phyloP scores from a whole-genome alignment of 2,329 filamentous ascomycete genomes.

The Amauroascus niger region DNA sequence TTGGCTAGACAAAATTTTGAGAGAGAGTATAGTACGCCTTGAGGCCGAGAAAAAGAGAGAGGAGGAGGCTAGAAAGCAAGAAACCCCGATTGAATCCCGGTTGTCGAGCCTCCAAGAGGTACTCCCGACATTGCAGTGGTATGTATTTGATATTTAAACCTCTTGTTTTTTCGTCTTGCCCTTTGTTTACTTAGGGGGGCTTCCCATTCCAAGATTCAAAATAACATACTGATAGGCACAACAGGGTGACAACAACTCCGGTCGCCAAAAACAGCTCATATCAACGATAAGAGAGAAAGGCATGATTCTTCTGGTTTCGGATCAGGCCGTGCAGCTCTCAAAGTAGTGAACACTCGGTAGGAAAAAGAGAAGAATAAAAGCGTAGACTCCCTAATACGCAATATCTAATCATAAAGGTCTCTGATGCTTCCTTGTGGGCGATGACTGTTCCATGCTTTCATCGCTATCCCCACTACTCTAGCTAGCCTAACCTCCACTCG shows the following conservation, averaged over 20 bases:
- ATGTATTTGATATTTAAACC: neutral
- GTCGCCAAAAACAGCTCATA: neutral
- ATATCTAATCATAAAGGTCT: too few relatives aligned
- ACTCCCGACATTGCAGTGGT: neutral
- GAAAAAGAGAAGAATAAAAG: too few relatives aligned
- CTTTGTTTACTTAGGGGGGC: neutral
- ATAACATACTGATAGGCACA: neutral
- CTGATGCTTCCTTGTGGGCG: too few relatives aligned
- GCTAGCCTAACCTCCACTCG: too few relatives aligned
- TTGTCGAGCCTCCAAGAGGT: neutral
- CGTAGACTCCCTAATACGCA: too few relatives aligned
- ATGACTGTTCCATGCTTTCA: too few relatives aligned
- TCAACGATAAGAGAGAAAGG: too few relatives aligned
- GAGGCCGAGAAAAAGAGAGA: neutral
- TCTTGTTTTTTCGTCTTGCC: neutral
- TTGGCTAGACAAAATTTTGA: slow-evolving; percentile 7
- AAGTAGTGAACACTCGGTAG: neutral
- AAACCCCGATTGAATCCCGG: neutral
- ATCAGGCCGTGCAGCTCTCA: too few relatives aligned
- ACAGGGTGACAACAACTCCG: neutral
- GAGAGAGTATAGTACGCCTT: neutral
- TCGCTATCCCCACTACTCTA: too few relatives aligned
- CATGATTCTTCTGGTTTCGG: too few relatives aligned
- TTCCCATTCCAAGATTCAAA: neutral
- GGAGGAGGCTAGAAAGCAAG: neutral